Conservation (phyloP, 805 yeast species). For the Metschnikowia orientalis region DNA sequence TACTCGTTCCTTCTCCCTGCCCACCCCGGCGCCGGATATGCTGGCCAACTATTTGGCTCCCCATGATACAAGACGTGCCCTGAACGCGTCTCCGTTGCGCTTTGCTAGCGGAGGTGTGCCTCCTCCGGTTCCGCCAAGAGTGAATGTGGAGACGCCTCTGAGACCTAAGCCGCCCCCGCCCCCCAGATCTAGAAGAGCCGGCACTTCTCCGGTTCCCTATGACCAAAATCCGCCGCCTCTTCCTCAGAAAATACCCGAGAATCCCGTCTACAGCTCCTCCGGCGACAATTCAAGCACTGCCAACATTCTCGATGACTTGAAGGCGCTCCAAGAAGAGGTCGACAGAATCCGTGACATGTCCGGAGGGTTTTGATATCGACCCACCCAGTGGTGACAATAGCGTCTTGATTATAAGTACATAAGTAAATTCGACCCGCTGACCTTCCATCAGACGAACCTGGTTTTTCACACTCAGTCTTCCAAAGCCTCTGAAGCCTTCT, state of each 20-base stretch:
- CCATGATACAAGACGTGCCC: too few species aligned
- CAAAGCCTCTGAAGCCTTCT: conserved; percentile 40
- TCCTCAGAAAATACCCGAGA: conserved; percentile 20
- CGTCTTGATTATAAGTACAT: conserved; percentile 1
- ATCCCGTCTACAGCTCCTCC: conserved; percentile 13
- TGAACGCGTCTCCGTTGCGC: too few species aligned
- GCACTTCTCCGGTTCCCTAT: conserved; percentile 15
- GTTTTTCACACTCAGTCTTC: conserved; percentile 9
- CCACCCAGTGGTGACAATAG: not conserved
- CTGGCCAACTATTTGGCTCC: too few species aligned
- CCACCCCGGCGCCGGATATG: conserved; percentile 19
- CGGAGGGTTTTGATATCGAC: conserved; percentile 33
- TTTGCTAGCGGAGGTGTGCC: too few species aligned
- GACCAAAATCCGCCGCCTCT: conserved; percentile 13
- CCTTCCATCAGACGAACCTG: too few species aligned
- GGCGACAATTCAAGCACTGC: conserved; percentile 30
- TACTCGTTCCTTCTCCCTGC: conserved; percentile 31
- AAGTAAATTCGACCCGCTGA: too few species aligned
- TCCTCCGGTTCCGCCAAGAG: conserved; percentile 24
- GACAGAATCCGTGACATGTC: conserved; percentile 49
- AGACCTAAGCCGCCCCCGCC: conserved; percentile 36
- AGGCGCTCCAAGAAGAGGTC: conserved; percentile 66
- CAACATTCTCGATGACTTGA: conserved; percentile 59
- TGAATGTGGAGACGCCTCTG: not conserved
- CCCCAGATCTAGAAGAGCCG: conserved; percentile 36